Base-by-base conservation (phyloP, 495 filamentous ascomycete genomes). In the Penicillium soppii region DNA sequence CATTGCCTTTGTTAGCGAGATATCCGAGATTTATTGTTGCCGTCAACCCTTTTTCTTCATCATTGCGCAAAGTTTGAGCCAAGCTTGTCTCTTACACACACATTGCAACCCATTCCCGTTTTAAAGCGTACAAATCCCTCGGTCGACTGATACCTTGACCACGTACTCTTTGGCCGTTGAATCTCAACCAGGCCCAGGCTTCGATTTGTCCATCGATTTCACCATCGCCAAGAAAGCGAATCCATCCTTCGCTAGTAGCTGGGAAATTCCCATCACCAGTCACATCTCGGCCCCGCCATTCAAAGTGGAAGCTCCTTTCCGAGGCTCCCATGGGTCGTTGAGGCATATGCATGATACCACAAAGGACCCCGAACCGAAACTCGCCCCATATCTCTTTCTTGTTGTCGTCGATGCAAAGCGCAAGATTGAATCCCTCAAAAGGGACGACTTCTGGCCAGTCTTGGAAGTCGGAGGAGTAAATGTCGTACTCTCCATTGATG, bases 331-430 rank as follows among this genome's bases (percentile, higher is more conserved):
- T 42, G 7, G 61, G 61, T 4, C 59, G 59, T 1, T 30, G 2
- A 0, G 47, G 38, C 4, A 65, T 22, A 30, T 21, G 47, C 1
- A 62, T 5, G 19, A 62, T 62, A 5, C 61, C 61, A n/a, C 49
- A 36, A 22, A 56, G 59, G 33, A 33, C 54, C 25, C 56, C 56
- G 35, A 65, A 58, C 41, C 62, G 56, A 41, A 57, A 65, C 13
- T 55, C 55, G 4, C 59, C 61, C 61, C 59, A 65, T 13, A 65
- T 17, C n/a, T n/a, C n/a, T n/a, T n/a, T n/a, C 0, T 27, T 16
- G 32, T 55, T 47, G 12, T 38, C 42, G 13, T 59, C 61, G n/a
- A 65, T 51, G 29, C 50, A 36, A 10, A 65, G 49, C 21, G 43
- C 44, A 0, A 65, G 22, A 9, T 56, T 52, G 3, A 56, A 39